Evolutionary conservation across 2,329 filamentous ascomycete species (phyloP).

Genomic region (Podosphaera xanthii): DNA sequence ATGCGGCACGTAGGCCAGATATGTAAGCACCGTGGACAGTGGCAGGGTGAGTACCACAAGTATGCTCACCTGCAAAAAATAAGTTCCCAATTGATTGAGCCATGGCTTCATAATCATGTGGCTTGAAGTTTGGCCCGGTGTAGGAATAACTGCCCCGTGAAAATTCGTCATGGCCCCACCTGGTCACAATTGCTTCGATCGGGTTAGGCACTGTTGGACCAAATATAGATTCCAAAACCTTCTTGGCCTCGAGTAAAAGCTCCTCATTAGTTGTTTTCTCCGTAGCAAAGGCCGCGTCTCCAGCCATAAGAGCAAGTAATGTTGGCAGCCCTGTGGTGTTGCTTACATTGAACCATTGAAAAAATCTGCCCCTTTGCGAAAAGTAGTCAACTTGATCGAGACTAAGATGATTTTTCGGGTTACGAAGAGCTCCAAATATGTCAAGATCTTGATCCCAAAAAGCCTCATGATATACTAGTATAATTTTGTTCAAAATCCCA

Average conservation of each 20-base stretch:
- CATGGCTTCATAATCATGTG: conserved; percentile 85
- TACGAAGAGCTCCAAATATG: conserved; percentile 79
- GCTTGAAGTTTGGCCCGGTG: conserved; percentile 57
- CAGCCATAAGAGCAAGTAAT: conserved; percentile 82
- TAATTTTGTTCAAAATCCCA: conserved; percentile 84
- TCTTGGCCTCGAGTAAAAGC: conserved; percentile 60
- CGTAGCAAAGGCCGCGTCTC: conserved; percentile 74
- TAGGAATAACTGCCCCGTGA: conserved; percentile 92
- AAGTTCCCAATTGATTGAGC: conserved; percentile 64
- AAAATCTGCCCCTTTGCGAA: conserved; percentile 67
- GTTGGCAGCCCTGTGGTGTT: conserved; percentile 75
- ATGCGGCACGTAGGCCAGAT: conserved; percentile 72
- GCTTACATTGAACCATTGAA: conserved; percentile 92
- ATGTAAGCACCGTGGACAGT: conserved; percentile 94
- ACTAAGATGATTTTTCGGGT: conserved; percentile 45
- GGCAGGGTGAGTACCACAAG: conserved; percentile 82
- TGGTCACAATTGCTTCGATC: conserved; percentile 67
- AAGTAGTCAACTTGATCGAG: conserved; percentile 61
- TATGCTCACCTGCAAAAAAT: conserved; percentile 91
- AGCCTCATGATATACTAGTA: conserved; percentile 65
- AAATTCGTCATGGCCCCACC: conserved; percentile 80
- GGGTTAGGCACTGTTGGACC: conserved; percentile 49
- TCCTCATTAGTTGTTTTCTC: conserved; percentile 54
- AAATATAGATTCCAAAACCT: conserved; percentile 57
- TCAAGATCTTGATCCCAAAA: conserved; percentile 85